These are phyloP conservation scores for Mycena kentingensis DNA, from an alignment of 768 basidiomycete species.

Conservation along the genomic window DNA sequence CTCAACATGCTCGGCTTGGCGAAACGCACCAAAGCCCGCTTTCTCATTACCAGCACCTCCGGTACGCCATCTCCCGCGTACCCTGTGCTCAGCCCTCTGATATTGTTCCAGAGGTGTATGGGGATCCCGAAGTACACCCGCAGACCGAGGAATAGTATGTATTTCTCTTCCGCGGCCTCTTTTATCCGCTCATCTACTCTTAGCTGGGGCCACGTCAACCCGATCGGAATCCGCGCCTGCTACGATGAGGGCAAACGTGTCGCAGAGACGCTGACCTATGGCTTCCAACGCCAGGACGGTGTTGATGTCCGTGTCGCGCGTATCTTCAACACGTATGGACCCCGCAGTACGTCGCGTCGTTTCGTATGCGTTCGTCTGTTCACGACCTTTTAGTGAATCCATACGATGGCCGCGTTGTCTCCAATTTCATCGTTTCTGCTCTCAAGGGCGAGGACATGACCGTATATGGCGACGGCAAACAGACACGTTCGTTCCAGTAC, in stretches of 20 bases:
- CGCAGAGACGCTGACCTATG: slow-evolving; percentile 96
- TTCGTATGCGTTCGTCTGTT: neutral
- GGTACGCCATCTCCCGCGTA: too few species aligned
- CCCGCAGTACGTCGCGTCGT: slow-evolving; percentile 73
- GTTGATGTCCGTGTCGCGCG: slow-evolving; percentile 97
- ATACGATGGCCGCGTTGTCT: slow-evolving; percentile 94
- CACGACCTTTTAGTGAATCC: slow-evolving; percentile 74
- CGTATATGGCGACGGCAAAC: slow-evolving; percentile 90
- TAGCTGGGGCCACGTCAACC: slow-evolving; percentile 98
- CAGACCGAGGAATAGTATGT: slow-evolving; percentile 93
- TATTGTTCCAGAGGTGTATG: slow-evolving; percentile 80
- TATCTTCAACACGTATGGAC: slow-evolving; percentile 97
- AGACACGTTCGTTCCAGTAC: slow-evolving; percentile 97
- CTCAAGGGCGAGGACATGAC: slow-evolving; percentile 96
- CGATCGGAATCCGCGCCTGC: slow-evolving; percentile 97
- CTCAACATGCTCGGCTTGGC: slow-evolving; percentile 98
- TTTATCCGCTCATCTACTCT: slow-evolving; percentile 20
- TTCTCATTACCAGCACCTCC: slow-evolving; percentile 94
- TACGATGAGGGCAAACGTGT: slow-evolving; percentile 99
- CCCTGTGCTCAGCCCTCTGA: slow-evolving; percentile 8
- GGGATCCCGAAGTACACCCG: slow-evolving; percentile 97
- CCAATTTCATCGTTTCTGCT: slow-evolving; percentile 98
- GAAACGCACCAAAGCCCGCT: slow-evolving; percentile 95
- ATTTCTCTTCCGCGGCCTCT: slow-evolving; percentile 1
- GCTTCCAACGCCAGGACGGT: slow-evolving; percentile 90